These are phyloP conservation scores for Rhinocladiella similis DNA, from an alignment of 2,329 filamentous ascomycete genomes.

Conservation along the genomic window DNA sequence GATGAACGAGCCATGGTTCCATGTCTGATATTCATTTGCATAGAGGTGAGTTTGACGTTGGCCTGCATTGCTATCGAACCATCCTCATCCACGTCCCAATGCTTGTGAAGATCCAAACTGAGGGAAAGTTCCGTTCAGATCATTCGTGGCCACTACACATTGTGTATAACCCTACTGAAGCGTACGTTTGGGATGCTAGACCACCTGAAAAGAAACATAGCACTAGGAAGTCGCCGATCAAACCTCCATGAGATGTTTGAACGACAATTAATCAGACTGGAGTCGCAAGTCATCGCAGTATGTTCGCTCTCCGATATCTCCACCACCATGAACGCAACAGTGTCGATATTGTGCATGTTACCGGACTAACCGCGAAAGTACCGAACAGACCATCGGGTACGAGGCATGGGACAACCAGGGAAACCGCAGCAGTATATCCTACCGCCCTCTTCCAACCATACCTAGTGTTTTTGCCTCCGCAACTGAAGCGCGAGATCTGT, in stretches of 20 bases:
- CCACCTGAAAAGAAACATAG: constrained; percentile 11
- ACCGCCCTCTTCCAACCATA: background rate
- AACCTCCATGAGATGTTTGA: constrained; percentile 17
- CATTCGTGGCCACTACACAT: constrained; percentile 28
- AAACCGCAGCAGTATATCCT: background rate
- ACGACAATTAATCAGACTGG: constrained; percentile 6
- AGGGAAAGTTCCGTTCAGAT: constrained; percentile 13
- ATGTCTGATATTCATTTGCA: constrained; percentile 29
- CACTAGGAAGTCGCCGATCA: background rate
- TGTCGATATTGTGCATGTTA: background rate
- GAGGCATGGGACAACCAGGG: background rate
- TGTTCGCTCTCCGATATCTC: background rate
- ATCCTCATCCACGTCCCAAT: no score
- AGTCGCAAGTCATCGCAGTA: constrained; percentile 1
- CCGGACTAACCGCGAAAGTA: background rate
- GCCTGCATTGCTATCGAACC: no score
- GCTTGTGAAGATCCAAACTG: no score
- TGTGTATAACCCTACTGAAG: constrained; percentile 27
- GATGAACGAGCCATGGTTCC: background rate
- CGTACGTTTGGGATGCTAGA: constrained; percentile 28
- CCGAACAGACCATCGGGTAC: background rate
- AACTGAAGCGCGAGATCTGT: background rate
- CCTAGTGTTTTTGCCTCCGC: background rate
- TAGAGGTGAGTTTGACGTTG: constrained; percentile 20
- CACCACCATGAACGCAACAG: background rate